Conservation (phyloP, 495 filamentous ascomycete species). For the Penicillium tannophilum region DNA sequence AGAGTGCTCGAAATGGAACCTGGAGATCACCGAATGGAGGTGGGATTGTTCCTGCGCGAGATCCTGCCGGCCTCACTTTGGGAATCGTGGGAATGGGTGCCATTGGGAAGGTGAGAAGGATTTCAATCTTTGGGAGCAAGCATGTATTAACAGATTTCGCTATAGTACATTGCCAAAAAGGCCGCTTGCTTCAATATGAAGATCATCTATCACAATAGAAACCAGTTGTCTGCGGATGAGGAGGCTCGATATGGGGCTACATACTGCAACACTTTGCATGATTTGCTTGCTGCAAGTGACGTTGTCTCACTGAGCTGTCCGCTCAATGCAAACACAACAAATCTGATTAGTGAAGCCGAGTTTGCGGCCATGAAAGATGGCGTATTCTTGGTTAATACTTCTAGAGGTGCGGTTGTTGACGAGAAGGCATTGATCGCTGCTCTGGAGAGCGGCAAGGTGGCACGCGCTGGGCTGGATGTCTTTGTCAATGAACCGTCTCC, state of each 20-base stretch:
- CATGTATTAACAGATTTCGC: no score
- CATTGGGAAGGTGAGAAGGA: conserved; percentile 52
- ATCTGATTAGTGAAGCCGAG: conserved; percentile 49
- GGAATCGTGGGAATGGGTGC: conserved; percentile 79
- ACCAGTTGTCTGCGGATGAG: conserved; percentile 42
- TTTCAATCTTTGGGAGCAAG: no score
- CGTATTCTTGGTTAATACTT: conserved; percentile 64
- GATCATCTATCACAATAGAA: conserved; percentile 62
- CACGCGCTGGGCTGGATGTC: conserved; percentile 57
- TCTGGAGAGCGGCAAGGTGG: conserved; percentile 53
- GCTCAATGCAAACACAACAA: conserved; percentile 51
- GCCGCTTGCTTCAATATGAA: conserved; percentile 54
- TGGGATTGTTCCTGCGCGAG: conserved; percentile 42
- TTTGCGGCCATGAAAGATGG: conserved; percentile 64
- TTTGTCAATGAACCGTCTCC: conserved; percentile 60
- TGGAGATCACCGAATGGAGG: conserved; percentile 34
- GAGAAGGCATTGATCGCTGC: conserved; percentile 57
- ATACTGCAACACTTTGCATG: conserved; percentile 21
- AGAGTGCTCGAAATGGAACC: conserved; percentile 48
- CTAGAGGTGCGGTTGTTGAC: conserved; percentile 61
- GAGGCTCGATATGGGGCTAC: conserved; percentile 15
- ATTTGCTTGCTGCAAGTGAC: conserved; percentile 56
- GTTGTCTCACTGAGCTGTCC: conserved; percentile 66
- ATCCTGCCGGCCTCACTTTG: conserved; percentile 57
- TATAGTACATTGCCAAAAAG: conserved; percentile 38